These are phyloP conservation scores for Calonectria honghensis DNA, from an alignment of 2,329 filamentous ascomycete species.

Conservation along the genomic window DNA sequence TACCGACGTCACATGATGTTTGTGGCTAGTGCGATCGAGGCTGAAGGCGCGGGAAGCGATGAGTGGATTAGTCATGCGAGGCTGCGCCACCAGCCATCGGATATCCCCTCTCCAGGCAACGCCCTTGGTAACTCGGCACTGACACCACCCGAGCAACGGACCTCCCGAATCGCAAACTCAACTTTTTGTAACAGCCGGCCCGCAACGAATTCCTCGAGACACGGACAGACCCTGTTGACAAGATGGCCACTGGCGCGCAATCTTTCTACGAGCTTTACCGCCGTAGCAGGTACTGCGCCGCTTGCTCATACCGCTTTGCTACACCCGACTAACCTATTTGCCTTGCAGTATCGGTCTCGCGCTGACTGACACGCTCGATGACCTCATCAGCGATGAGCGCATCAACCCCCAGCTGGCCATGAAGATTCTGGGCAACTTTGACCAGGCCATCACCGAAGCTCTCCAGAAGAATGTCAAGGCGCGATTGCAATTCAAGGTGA, in stretches of 20 bases:
- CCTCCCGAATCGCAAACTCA: conserved; percentile 28
- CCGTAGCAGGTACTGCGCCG: conserved; percentile 88
- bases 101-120: conserved; percentile 23
- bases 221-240: conserved; percentile 32
- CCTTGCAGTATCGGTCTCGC: conserved; percentile 87
- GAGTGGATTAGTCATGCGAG: conserved; percentile 10
- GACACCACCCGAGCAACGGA: conserved; percentile 30
- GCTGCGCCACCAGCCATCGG: conserved; percentile 27
- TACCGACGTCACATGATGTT: conserved; percentile 62
- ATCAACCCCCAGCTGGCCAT: conserved; percentile 99
- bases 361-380: conserved; percentile 97
- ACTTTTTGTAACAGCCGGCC: conserved; percentile 18
- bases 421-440: conserved; percentile 98
- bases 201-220: conserved; percentile 24
- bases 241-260: conserved; percentile 71
- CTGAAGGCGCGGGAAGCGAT: neutral
- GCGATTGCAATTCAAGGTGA: conserved; percentile 94
- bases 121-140: conserved; percentile 25
- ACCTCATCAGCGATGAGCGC: conserved; percentile 93
- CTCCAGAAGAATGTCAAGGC: conserved; percentile 94
- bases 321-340: conserved; percentile 52
- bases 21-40: conserved; percentile 45
- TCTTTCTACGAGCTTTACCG: conserved; percentile 96
- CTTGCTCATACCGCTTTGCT: conserved; percentile 57
- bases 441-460: conserved; percentile 93